Percentiles rank a stretch among this genome's conserved stretches.
Evolutionary conservation across 2,329 filamentous ascomycete genomes (phyloP).

Genomic region (Thelonectria rubi): DNA sequence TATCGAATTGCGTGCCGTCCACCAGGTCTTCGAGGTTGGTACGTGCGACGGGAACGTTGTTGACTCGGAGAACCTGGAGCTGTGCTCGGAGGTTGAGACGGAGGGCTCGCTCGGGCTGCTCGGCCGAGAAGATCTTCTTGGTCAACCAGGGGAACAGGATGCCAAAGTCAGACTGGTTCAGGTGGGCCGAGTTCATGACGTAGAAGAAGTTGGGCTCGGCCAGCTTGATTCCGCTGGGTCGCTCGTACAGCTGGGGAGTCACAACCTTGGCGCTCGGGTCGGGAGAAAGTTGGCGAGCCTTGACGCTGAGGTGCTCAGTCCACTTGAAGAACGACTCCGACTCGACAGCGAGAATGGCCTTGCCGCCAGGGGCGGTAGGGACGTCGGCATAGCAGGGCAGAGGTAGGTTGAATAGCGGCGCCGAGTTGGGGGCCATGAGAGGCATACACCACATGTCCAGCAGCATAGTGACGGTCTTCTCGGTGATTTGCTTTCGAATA

Average conservation of each 20-base stretch:
- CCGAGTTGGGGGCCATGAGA: conserved; percentile 68
- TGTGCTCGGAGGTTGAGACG: conserved; percentile 67
- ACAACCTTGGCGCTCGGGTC: conserved; percentile 57
- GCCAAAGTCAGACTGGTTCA: conserved; percentile 86
- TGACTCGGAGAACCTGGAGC: conserved; percentile 63
- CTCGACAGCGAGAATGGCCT: conserved; percentile 73
- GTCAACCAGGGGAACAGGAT: conserved; percentile 80
- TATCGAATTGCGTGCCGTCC: conserved; percentile 55
- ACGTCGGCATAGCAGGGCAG: conserved; percentile 72
- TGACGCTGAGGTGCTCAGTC: conserved; percentile 75
- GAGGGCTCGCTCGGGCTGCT: conserved; percentile 66
- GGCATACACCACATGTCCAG: conserved; percentile 86
- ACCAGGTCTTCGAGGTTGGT: conserved; percentile 61
- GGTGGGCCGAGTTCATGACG: conserved; percentile 76
- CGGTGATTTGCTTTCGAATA: conserved; percentile 73
- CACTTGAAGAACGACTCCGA: conserved; percentile 84
- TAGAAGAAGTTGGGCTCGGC: conserved; percentile 77
- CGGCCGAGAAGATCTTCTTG: conserved; percentile 64
- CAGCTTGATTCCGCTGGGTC: conserved; percentile 54
- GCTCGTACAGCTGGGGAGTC: conserved; percentile 52
- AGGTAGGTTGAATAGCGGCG: conserved; percentile 74
- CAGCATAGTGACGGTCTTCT: conserved; percentile 71
- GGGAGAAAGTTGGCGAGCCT: conserved; percentile 71
- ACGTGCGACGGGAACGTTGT: conserved; percentile 58
- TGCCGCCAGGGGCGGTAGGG: conserved; percentile 61